Conservation (phyloP, 441 rosid genomes). For the Populus tomentosa region DNA sequence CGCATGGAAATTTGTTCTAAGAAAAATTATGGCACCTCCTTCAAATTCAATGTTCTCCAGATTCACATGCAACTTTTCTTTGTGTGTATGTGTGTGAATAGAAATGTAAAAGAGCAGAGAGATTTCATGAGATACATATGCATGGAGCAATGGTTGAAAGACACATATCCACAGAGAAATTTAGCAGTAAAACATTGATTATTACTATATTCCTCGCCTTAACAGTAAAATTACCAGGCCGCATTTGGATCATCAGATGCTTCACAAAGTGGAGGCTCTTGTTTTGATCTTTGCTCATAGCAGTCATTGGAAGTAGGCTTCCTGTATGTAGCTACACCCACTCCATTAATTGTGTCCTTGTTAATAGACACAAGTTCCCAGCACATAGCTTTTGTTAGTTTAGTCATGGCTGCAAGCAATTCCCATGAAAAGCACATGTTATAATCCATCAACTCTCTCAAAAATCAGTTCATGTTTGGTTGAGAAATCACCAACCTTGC, state of each 20-base stretch:
- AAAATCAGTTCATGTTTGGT: conserved; percentile 5
- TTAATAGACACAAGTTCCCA: conserved; percentile 73
- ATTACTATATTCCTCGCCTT: background rate
- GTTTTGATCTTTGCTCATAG: conserved; percentile 61
- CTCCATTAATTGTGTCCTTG: conserved; percentile 61
- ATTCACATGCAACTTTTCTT: background rate
- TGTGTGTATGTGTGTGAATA: no score
- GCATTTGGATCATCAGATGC: conserved; percentile 86
- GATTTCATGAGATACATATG: background rate
- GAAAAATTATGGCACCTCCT: background rate
- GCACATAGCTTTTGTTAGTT: conserved; percentile 66
- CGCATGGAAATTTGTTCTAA: background rate
- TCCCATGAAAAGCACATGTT: conserved; percentile 17
- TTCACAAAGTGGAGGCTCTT: conserved; percentile 67
- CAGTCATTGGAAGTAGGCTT: conserved; percentile 81
- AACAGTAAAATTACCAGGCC: conserved; percentile 51
- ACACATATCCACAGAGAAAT: background rate
- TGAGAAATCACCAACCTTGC: conserved; percentile 49
- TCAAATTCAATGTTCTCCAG: background rate
- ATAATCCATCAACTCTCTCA: conserved; percentile 14
- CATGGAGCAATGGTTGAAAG: background rate
- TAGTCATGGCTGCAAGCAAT: conserved; percentile 65
- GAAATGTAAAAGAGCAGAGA: background rate
- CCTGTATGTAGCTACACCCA: conserved; percentile 70
- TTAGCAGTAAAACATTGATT: background rate